These are phyloP conservation scores for Calocera cornea DNA, from an alignment of 768 basidiomycete genomes.

Conservation along the genomic window DNA sequence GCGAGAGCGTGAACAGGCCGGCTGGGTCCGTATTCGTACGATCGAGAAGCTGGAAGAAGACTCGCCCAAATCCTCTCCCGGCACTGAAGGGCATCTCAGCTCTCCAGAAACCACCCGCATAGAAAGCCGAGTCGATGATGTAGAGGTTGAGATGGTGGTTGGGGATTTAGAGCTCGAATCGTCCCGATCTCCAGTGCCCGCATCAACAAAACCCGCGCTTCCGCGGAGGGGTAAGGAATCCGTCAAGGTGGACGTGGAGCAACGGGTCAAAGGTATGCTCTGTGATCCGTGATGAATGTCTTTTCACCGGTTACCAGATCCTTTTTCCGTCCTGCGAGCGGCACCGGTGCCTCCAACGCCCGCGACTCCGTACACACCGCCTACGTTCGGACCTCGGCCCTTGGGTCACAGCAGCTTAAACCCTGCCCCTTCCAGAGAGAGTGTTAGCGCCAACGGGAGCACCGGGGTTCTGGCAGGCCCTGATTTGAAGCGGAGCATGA, in stretches of 20 bases:
- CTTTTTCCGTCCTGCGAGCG: slow-evolving; percentile 13
- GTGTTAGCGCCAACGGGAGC: slow-evolving; percentile 23
- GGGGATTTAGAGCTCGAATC: slow-evolving; percentile 49
- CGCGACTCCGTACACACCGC: slow-evolving; percentile 43
- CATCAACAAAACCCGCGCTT: slow-evolving; percentile 22
- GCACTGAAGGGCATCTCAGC: slow-evolving; percentile 17
- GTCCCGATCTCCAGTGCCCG: slow-evolving; percentile 28
- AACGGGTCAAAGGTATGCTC: slow-evolving; percentile 58
- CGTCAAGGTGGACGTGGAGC: slow-evolving; percentile 54
- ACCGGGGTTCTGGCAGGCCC: slow-evolving; percentile 40
- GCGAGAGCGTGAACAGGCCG: slow-evolving; percentile 12
- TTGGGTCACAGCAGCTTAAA: slow-evolving; percentile 14
- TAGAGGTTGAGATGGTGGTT: slow-evolving; percentile 63
- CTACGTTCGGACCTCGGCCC: slow-evolving; percentile 36
- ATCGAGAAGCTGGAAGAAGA: slow-evolving; percentile 24
- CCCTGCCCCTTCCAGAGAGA: slow-evolving; percentile 11
- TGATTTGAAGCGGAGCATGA: slow-evolving; percentile 53
- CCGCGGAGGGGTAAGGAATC: slow-evolving; percentile 33
- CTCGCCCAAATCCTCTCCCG: slow-evolving; percentile 11
- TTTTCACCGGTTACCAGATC: slow-evolving; percentile 14
- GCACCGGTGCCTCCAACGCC: slow-evolving; percentile 18
- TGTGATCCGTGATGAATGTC: slow-evolving; percentile 12
- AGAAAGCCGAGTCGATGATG: slow-evolving; percentile 36
- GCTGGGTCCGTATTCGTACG: slow-evolving; percentile 57
- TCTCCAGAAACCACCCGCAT: slow-evolving; percentile 17